phyloP scores from a whole-genome alignment of 768 basidiomycete genomes.

The Suillus luteus region DNA sequence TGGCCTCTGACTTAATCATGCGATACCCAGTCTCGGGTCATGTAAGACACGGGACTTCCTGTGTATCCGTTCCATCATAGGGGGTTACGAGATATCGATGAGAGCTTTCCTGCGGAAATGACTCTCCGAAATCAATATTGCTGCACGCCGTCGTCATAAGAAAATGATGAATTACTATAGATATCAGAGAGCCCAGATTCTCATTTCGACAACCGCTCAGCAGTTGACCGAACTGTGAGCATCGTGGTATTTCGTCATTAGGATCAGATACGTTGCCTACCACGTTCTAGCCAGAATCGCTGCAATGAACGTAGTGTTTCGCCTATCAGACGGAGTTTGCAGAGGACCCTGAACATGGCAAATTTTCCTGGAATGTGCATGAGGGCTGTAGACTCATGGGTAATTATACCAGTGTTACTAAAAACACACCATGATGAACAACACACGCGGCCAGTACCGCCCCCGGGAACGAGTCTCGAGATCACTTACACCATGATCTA shows the following conservation, averaged over 20 bases:
- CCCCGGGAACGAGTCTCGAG: background rate
- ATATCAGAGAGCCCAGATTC: background rate
- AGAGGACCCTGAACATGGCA: background rate
- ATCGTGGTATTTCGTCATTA: background rate
- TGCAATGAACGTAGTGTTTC: background rate
- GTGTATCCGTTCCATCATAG: background rate
- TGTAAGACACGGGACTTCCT: background rate
- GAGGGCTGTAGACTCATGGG: background rate
- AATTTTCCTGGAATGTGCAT: background rate
- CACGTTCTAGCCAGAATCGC: background rate
- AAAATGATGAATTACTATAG: background rate
- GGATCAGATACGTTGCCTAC: background rate
- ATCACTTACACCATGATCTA: background rate
- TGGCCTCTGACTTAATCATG: background rate
- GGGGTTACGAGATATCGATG: background rate
- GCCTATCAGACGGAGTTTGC: background rate
- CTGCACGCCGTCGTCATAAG: background rate
- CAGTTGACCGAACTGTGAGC: background rate
- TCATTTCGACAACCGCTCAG: background rate
- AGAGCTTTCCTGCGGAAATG: background rate
- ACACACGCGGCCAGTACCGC: background rate
- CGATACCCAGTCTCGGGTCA: background rate
- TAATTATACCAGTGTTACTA: background rate
- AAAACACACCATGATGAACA: background rate
- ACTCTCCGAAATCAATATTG: background rate